Evolutionary conservation across 2,329 filamentous ascomycete genomes (phyloP), one percentile per base, ranked within the genome.

Genomic region (Amylocarpus encephaloides): DNA sequence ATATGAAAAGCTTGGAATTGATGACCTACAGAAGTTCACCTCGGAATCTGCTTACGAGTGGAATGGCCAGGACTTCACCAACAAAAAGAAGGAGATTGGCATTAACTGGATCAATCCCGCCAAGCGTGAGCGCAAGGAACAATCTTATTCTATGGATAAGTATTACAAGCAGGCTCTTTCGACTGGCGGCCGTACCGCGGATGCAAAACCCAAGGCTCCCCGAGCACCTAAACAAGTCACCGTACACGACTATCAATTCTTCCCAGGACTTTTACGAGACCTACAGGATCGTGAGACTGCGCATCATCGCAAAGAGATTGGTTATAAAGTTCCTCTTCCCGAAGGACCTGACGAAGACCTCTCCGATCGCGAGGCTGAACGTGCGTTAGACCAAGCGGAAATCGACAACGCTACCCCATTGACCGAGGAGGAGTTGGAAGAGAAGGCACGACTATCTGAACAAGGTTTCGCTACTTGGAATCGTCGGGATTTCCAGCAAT

Each of bases 41-140:
- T 96, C 92, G 0, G 93, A 98, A 63, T 95, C 89, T 48, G 91
- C 94, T 0, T 98, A 98, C 63, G 93, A 97, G 66, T 98, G 94
- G 94, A 98, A 98, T 57, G 93, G 93, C 42, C 85, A 97, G 70
- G 92, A 92, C 63, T 98, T 98, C 67, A 88, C 90, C 47, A 88
- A 86, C 51, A 81, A 85, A 65, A 94, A 94, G 72, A 95, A 94
- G 68, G 89, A 95, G 44, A 88, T 96, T 56, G 89, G 88, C 43
- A 79, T 96, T 58, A 91, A 77, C 64, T 98, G 94, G 94, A 98
- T 98, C 72, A 95, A 98, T 63, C 94, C 93, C 2, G 84, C 92
- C 13, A 98, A 98, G 76, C 91, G 93, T 69, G 94, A 98, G 72
- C 88, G 93, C 63, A 98, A 97, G 69, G 92, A 97, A 65, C 90